phyloP scores from a whole-genome alignment of 169 alveolate genomes.

The Plasmodium sp. region DNA sequence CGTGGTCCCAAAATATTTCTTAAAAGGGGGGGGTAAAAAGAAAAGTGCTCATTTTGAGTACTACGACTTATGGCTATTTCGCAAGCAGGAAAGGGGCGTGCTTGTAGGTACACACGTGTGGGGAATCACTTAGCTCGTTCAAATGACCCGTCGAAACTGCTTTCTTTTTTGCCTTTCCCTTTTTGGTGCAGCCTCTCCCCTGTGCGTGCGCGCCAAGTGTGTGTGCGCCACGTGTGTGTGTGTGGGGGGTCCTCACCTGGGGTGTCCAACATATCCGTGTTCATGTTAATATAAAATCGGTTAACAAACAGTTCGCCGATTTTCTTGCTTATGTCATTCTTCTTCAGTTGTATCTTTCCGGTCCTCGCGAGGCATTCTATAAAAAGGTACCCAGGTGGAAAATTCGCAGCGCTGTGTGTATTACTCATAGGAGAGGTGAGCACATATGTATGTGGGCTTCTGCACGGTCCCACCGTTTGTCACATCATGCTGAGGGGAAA shows the following conservation, averaged over 20 bases:
- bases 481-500: neutral
- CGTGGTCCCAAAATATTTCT: slow-evolving; percentile 90
- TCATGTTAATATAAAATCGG: slow-evolving; percentile 88
- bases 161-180: neutral
- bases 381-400: neutral
- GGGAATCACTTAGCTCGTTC: neutral
- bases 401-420: neutral
- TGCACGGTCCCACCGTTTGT: neutral
- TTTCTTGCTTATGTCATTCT: slow-evolving; percentile 86
- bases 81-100: neutral
- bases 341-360: slow-evolving; percentile 84
- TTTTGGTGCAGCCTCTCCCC: neutral
- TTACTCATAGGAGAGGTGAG: neutral
- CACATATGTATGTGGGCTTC: neutral
- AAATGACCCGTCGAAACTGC: neutral
- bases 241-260: slow-evolving; percentile 76
- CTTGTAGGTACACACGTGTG: neutral
- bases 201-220: neutral
- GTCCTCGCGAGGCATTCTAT: slow-evolving; percentile 86
- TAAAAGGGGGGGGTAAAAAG: neutral
- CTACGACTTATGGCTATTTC: neutral
- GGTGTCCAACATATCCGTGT: slow-evolving; percentile 88
- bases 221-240: too few relatives aligned
- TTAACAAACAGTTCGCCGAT: slow-evolving; percentile 89
- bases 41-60: neutral